Percentiles rank a stretch among this genome's conserved stretches.
Evolutionary conservation across 2,329 filamentous ascomycete species (phyloP).

Genomic region (Fulvia fulva): DNA sequence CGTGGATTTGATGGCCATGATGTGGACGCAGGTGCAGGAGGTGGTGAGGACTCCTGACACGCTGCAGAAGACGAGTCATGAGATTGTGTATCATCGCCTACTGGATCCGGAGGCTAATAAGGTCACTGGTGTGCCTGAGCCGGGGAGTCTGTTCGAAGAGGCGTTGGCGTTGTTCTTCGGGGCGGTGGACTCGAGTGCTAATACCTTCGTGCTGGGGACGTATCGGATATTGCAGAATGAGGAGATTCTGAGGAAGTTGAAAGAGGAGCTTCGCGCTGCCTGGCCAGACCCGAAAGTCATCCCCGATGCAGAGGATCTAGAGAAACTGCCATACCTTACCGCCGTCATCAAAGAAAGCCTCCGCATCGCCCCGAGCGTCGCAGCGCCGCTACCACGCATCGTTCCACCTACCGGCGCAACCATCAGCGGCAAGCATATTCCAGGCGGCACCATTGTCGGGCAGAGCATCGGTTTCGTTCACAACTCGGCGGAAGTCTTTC

Average conservation of each 20-base stretch:
- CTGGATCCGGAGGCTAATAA: conserved; percentile 34
- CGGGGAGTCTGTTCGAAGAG: conserved; percentile 42
- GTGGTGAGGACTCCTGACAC: conserved; percentile 31
- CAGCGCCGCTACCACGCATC: conserved; percentile 42
- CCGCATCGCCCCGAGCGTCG: conserved; percentile 42
- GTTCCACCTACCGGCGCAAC: conserved; percentile 43
- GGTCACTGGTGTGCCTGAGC: conserved; percentile 31
- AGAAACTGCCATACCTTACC: conserved; percentile 44
- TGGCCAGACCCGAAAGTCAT: conserved; percentile 7
- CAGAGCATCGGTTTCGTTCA: conserved; percentile 52
- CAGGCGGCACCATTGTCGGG: conserved; percentile 43
- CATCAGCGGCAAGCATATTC: conserved; percentile 44
- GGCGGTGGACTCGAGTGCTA: conserved; percentile 44
- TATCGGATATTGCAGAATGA: conserved; percentile 40
- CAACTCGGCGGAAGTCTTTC: conserved; percentile 46
- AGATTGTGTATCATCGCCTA: conserved; percentile 38
- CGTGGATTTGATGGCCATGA: conserved; percentile 38
- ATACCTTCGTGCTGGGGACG: conserved; percentile 40
- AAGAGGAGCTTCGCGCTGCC: conserved; percentile 34
- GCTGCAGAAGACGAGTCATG: conserved; percentile 33
- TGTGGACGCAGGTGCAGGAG: conserved; percentile 32
- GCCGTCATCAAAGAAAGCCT: conserved; percentile 49
- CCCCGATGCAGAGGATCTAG: conserved; percentile 12
- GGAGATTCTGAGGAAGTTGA: conserved; percentile 33
- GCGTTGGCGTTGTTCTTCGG: conserved; percentile 45